phyloP scores from a whole-genome alignment of 306 rosid species.

The Casuarina glauca region DNA sequence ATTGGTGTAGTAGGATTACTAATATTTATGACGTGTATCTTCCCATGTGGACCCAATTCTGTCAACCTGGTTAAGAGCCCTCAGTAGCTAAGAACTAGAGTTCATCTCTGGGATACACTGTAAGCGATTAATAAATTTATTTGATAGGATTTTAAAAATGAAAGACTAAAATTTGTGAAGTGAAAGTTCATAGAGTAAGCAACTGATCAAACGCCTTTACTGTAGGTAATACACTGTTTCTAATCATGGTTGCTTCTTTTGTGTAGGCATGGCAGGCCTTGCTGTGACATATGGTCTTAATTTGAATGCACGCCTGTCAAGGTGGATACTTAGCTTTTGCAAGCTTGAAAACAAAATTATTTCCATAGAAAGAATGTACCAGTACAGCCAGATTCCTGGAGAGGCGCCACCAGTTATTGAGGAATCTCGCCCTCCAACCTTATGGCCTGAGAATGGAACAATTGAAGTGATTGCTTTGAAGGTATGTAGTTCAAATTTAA shows the following conservation, averaged over 20 bases:
- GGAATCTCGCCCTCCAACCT: slow-evolving; percentile 65
- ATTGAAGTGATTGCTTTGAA: slow-evolving; percentile 70
- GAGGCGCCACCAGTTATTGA: slow-evolving; percentile 79
- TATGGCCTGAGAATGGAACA: slow-evolving; percentile 87
- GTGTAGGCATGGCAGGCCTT: slow-evolving; percentile 93
- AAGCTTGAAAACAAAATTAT: slow-evolving; percentile 97
- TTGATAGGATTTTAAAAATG: slow-evolving; percentile 6
- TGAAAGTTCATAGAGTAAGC: background rate
- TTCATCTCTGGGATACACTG: slow-evolving; percentile 13
- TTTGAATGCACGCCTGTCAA: slow-evolving; percentile 78
- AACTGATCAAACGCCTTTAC: background rate
- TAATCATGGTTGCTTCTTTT: slow-evolving; percentile 29
- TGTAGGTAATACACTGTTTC: slow-evolving; percentile 11
- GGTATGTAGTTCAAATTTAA: slow-evolving; percentile 43
- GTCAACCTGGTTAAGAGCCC: slow-evolving; percentile 2
- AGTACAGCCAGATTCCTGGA: slow-evolving; percentile 79
- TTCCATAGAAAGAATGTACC: slow-evolving; percentile 93
- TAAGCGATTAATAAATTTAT: slow-evolving; percentile 2
- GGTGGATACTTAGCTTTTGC: slow-evolving; percentile 98
- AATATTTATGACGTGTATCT: background rate
- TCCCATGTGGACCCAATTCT: slow-evolving; percentile 12
- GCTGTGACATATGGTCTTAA: slow-evolving; percentile 92
- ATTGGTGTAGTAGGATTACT: background rate
- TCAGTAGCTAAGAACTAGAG: slow-evolving; percentile 11
- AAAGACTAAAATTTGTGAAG: background rate